Conservation (phyloP, 257 asterid species). For the Primulina huaijiensis region DNA sequence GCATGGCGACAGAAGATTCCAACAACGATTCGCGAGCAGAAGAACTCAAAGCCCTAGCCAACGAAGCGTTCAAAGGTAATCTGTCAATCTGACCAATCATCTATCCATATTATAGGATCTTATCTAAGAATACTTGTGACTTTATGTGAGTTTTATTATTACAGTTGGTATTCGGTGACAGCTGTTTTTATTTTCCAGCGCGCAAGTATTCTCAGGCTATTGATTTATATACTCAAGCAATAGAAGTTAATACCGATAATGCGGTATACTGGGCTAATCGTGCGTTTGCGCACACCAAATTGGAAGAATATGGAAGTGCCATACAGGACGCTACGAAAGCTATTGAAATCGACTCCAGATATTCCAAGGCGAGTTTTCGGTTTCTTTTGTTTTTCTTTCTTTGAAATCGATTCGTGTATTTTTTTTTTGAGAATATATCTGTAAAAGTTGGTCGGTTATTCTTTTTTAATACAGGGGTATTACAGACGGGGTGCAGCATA, state of each 20-base stretch:
- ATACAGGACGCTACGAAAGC: conserved; percentile 82
- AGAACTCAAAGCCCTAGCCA: conserved; percentile 71
- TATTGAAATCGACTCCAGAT: conserved; percentile 79
- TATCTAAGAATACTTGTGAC: not conserved
- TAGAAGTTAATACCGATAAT: conserved; percentile 55
- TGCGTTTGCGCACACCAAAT: conserved; percentile 86
- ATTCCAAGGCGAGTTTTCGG: conserved; percentile 63
- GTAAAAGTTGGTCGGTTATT: conserved; percentile 10
- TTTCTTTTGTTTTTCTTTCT: conserved; percentile 5
- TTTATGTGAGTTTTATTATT: not conserved
- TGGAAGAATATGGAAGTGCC: conserved; percentile 99
- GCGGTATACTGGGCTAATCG: conserved; percentile 99
- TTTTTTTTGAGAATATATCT: conserved; percentile 2
- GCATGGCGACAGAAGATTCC: conserved; percentile 66
- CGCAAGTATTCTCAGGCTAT: conserved; percentile 85
- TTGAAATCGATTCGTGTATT: conserved; percentile 3
- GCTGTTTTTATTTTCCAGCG: conserved; percentile 38
- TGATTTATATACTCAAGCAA: conserved; percentile 92
- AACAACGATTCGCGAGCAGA: conserved; percentile 57
- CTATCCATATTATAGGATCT: not conserved
- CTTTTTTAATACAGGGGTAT: conserved; percentile 58
- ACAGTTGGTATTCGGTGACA: not conserved
- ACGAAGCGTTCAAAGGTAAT: conserved; percentile 94
- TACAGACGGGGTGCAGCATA: conserved; percentile 96
- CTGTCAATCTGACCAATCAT: conserved; percentile 5